These are phyloP conservation scores for Boletus edulis DNA, from an alignment of 768 basidiomycete species.

Conservation along the genomic window DNA sequence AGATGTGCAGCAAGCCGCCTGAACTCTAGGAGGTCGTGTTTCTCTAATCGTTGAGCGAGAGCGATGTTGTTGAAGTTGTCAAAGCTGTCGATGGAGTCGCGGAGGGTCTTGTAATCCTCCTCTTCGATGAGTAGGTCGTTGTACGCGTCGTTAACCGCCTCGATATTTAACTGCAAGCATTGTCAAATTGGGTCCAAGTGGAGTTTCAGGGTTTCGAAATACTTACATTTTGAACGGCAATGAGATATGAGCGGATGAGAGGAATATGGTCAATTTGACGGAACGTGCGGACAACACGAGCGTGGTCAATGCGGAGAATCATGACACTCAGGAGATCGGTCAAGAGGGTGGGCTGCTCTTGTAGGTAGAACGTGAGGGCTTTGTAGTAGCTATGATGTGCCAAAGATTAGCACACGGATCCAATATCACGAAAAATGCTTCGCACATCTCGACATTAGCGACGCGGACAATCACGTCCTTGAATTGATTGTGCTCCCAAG, in stretches of 20 bases:
- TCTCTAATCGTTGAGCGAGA: slow-evolving; percentile 83
- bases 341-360: slow-evolving; percentile 89
- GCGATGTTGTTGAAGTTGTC: slow-evolving; percentile 95
- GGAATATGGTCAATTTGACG: slow-evolving; percentile 93
- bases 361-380: slow-evolving; percentile 89
- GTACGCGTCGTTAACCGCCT: slow-evolving; percentile 97
- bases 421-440: neutral
- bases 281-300: slow-evolving; percentile 95
- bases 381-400: slow-evolving; percentile 77
- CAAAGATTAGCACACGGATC: slow-evolving; percentile 2
- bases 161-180: slow-evolving; percentile 76
- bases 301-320: slow-evolving; percentile 92
- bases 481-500: slow-evolving; percentile 99
- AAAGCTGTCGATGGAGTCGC: slow-evolving; percentile 97
- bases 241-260: slow-evolving; percentile 93
- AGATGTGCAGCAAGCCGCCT: slow-evolving; percentile 91
- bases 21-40: slow-evolving; percentile 93
- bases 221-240: slow-evolving; percentile 90
- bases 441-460: slow-evolving; percentile 95
- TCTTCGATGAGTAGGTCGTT: slow-evolving; percentile 98
- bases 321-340: slow-evolving; percentile 92
- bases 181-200: neutral
- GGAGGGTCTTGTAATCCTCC: slow-evolving; percentile 96
- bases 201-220: neutral
- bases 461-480: slow-evolving; percentile 97